Base-by-base conservation (phyloP, 1,139 yeast species). In the Candida tunisiensis region DNA sequence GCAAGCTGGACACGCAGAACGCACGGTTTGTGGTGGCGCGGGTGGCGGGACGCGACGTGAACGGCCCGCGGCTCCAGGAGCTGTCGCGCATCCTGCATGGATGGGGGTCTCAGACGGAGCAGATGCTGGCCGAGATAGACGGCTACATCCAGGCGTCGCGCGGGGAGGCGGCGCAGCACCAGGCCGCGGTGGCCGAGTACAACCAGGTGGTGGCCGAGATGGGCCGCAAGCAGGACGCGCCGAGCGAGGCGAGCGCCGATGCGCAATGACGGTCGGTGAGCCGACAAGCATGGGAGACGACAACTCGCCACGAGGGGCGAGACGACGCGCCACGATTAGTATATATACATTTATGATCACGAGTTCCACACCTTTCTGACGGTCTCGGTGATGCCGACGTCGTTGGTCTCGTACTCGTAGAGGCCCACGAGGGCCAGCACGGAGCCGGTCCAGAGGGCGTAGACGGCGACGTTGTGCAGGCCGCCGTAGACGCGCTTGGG, bases 401-500 rank as follows among this genome's bases (percentile, higher is more conserved):
- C 74, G 45, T 72, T 74, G 29, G 80, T 78, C 53, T 85, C 95
- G 41, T 80, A 60, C 40, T 74, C 66, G 51, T 80, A 85, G 21
- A 83, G 53, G 19, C 96, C 96, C 49, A 75, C 80, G 31, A 82
- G 61, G 15, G 77, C 71, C 17, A 74, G 57, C 31, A 66, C 69
- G 6, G 92, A 65, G 19, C 94, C 93, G 7, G 70, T 51, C 28
- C 73, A 68, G 42, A 85, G 62, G 27, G 75, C 51, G 39, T 64
- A 62, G 60, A 69, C 62, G 30, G 88, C 79, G 25, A 61, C 47
- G 31, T 60, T 63, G 54, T 78, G 77, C 65, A 75, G 66, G 24
- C 60, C 45, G 7, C 93, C 92, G 49, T 73, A 85, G 21, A 74
- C 80, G 50, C 94, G 69, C 52, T 62, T 60, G 30, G 94, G 95